Percentiles rank a stretch among this genome's conserved stretches.
Evolutionary conservation across 768 basidiomycete genomes (phyloP).

Genomic region (Phlebiopsis flavidoalba): DNA sequence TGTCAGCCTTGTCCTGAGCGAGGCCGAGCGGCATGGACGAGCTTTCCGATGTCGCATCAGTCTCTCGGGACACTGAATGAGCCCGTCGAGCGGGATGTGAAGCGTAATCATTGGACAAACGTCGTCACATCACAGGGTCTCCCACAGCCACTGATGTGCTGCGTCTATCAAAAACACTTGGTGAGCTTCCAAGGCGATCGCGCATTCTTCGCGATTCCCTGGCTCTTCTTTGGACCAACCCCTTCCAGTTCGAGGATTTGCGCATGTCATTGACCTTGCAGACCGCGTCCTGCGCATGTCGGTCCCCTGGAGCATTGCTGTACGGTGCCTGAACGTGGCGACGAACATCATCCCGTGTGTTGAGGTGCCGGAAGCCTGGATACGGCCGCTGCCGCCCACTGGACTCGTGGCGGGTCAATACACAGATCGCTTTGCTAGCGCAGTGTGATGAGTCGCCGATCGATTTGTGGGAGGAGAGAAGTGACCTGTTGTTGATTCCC

Average conservation of each 20-base stretch:
- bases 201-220: neutral
- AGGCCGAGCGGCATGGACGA: too few relatives aligned
- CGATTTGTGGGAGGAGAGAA: neutral
- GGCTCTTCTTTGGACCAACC: neutral
- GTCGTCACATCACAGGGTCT: conserved; percentile 1
- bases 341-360: conserved; percentile 3
- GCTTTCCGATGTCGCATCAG: neutral
- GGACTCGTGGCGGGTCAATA: neutral
- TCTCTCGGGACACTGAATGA: neutral
- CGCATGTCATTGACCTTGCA: neutral
- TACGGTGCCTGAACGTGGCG: conserved; percentile 4
- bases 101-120: neutral
- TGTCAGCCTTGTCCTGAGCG: too few relatives aligned
- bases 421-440: neutral
- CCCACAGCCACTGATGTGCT: conserved; percentile 6
- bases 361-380: conserved; percentile 1
- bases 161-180: conserved; percentile 2
- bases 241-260: neutral
- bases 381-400: conserved; percentile 1
- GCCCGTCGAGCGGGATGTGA: neutral
- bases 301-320: neutral
- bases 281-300: neutral
- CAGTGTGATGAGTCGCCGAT: conserved; percentile 5
- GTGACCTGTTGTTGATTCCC: neutral
- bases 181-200: conserved; percentile 4